Evolutionary conservation across 495 filamentous ascomycete genomes (phyloP).

Genomic region (Aspergillus homomorphus): DNA sequence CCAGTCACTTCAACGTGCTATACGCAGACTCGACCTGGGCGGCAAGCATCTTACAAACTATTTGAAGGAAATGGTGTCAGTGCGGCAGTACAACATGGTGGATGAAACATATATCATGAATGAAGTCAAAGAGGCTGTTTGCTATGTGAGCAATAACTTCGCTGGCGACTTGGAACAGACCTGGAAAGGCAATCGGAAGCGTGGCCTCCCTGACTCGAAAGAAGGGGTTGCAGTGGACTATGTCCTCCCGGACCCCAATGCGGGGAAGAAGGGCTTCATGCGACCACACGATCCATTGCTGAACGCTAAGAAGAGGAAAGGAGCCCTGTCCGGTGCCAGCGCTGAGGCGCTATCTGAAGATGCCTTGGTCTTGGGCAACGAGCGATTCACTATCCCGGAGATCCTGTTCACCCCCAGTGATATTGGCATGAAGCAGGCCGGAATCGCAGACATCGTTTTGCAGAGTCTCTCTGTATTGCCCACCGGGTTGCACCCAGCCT

Average conservation of each 20-base stretch:
- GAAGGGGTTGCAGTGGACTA: constrained; percentile 86
- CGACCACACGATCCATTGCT: constrained; percentile 69
- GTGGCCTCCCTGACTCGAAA: constrained; percentile 34
- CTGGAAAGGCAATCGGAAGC: constrained; percentile 73
- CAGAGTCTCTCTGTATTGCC: constrained; percentile 77
- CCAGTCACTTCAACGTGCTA: constrained; percentile 71
- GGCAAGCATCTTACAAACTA: constrained; percentile 95
- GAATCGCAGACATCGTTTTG: constrained; percentile 75
- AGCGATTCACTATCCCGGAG: constrained; percentile 89
- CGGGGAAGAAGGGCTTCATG: constrained; percentile 65
- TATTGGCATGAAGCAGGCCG: constrained; percentile 82
- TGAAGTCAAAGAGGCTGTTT: constrained; percentile 88
- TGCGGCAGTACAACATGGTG: constrained; percentile 90
- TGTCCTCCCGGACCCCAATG: constrained; percentile 88
- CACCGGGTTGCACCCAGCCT: constrained; percentile 67
- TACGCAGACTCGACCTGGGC: constrained; percentile 86
- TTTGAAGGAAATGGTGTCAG: constrained; percentile 83
- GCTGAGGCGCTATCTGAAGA: constrained; percentile 66
- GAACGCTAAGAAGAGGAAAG: constrained; percentile 60
- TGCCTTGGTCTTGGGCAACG: constrained; percentile 80
- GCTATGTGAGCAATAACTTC: constrained; percentile 81
- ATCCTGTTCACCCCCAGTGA: constrained; percentile 82
- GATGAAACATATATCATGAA: constrained; percentile 91
- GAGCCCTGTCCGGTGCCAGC: constrained; percentile 44
- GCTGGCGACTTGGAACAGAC: constrained; percentile 71